Base-by-base conservation (phyloP, 352 stramenopile genomes). In the Pythium rhizo-oryzae region DNA sequence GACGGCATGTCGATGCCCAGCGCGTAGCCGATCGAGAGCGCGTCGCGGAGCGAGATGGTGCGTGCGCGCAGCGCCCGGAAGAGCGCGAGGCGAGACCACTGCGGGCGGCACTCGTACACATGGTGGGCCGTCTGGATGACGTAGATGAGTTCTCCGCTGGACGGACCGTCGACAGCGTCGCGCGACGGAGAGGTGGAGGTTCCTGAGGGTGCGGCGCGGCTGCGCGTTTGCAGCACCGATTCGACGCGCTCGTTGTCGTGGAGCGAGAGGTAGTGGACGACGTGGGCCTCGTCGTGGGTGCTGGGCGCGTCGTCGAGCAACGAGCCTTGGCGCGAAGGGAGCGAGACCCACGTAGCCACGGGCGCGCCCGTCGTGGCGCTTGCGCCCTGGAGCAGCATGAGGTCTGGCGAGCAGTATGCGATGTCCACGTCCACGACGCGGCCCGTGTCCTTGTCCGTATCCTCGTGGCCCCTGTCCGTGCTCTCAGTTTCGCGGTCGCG, bases 1-100 rank as follows among this genome's bases (percentile, higher is more conserved):
- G 88, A 94, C 44, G 88, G 80, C 88, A 96, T 96, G 62, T 96
- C 88, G 37, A 94, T 93, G 21, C 86, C 86, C 50, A 96, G 75
- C 3, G 88, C 86, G 58, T 96, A 94, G 3, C 88, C 88, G 25
- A 96, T 96, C 9, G 80, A 93, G n/a, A 92, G 72, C 1, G 86
- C 88, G 53, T 94, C 84, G 33, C 72, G 71, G 19, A 96, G 72
- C 3, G 75, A 69, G 30, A 94, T 92, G 1, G 68, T 68, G 13
- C 73, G 84, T 11, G 59, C 64, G 35, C 86, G 81, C 16, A 96
- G 70, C 19, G 88, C 84, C 41, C 88, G 86, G 47, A 94, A 96
- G 13, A 96, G 80, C 9, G 85, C 81, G 52, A 94, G 75, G 16
- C 86, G 84, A 0, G 88, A 94, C 88, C 88, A 96, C 62, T 94